phyloP scores from a whole-genome alignment of 495 filamentous ascomycete genomes.

The Haplographium delicatum region DNA sequence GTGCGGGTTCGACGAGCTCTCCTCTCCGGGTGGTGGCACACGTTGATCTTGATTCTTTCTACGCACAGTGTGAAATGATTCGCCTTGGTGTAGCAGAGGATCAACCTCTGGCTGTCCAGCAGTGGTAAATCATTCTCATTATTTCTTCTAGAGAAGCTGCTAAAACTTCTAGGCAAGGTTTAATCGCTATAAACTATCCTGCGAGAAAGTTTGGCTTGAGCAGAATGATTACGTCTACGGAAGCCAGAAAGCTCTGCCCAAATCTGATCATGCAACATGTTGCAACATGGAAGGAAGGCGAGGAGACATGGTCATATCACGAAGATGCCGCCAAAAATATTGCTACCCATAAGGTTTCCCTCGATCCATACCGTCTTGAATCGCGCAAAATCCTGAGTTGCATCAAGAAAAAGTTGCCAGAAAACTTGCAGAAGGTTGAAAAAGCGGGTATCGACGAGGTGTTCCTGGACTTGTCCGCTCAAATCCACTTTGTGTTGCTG shows the following conservation, averaged over 20 bases:
- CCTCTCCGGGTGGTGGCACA: conserved; percentile 87
- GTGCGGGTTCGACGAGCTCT: conserved; percentile 60
- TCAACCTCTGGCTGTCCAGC: conserved; percentile 86
- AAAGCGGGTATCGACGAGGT: conserved; percentile 91
- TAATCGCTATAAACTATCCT: conserved; percentile 96
- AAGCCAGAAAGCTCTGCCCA: conserved; percentile 87
- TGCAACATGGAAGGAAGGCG: conserved; percentile 89
- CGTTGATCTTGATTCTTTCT: conserved; percentile 96
- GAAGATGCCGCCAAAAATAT: conserved; percentile 72
- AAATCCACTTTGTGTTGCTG: conserved; percentile 71
- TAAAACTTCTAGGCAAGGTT: conserved; percentile 47
- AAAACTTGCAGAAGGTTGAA: conserved; percentile 66
- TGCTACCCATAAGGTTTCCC: conserved; percentile 81
- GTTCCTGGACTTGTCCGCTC: conserved; percentile 82
- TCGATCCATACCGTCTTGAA: conserved; percentile 88
- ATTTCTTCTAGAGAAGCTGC: conserved; percentile 15
- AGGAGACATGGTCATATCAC: conserved; percentile 84
- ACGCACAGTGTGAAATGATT: conserved; percentile 93
- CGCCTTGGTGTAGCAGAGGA: conserved; percentile 69
- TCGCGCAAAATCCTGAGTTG: conserved; percentile 74
- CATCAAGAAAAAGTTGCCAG: conserved; percentile 69
- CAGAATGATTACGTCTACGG: conserved; percentile 65
- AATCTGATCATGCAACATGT: conserved; percentile 84
- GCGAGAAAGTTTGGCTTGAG: conserved; percentile 74
- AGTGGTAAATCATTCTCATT: conserved; percentile 50